Conservation (phyloP, 257 asterid species). For the Solanum chiquidenum region DNA sequence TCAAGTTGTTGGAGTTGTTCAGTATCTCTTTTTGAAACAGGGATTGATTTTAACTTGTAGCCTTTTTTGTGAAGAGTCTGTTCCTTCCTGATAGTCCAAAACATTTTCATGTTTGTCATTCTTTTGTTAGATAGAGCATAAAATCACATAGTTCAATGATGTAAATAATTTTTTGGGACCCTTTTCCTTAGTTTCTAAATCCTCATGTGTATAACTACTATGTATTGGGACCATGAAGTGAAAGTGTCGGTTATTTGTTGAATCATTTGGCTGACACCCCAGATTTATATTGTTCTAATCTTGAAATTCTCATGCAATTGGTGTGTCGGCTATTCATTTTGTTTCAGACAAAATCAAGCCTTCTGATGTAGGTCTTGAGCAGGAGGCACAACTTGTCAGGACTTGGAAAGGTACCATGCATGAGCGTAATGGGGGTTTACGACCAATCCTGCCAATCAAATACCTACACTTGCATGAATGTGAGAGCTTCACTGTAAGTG, state of each 20-base stretch:
- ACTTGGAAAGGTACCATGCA: constrained; percentile 52
- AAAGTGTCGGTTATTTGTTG: background rate
- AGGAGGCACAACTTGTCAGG: constrained; percentile 81
- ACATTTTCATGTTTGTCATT: background rate
- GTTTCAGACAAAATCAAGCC: constrained; percentile 93
- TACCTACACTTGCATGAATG: constrained; percentile 86
- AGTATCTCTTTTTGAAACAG: background rate
- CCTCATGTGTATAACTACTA: background rate
- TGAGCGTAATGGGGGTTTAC: constrained; percentile 46
- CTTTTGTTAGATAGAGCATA: background rate
- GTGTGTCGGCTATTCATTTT: constrained; percentile 3
- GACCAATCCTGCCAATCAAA: constrained; percentile 51
- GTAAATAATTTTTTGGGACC: background rate
- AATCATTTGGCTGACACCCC: background rate
- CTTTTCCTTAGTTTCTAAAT: background rate
- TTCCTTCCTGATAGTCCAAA: background rate
- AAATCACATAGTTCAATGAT: background rate
- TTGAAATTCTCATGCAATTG: background rate
- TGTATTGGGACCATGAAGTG: background rate
- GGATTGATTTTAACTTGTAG: background rate
- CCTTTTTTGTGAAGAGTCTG: background rate
- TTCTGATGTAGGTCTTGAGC: constrained; percentile 97
- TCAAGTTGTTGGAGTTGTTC: background rate
- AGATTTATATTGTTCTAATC: background rate
- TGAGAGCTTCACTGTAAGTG: constrained; percentile 83